Conservation (phyloP, 2,329 filamentous ascomycete genomes). For the Claviceps pusilla region DNA sequence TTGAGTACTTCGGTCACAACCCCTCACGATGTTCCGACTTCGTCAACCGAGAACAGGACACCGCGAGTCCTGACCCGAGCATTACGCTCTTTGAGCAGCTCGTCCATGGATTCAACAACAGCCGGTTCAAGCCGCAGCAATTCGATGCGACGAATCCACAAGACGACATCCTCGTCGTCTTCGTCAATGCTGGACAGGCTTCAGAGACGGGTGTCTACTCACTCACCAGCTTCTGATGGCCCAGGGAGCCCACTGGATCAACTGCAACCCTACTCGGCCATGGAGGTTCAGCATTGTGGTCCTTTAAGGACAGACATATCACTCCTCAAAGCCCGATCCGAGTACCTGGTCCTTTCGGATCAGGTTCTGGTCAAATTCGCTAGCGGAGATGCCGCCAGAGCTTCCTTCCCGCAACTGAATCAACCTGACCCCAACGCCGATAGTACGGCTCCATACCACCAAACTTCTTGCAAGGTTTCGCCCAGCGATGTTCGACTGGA, state of each 20-base stretch:
- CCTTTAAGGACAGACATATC: constrained; percentile 35
- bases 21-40: constrained; percentile 9
- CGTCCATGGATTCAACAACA: constrained; percentile 26
- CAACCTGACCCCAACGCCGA: constrained; percentile 11
- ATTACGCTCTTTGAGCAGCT: constrained; percentile 25
- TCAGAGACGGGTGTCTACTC: constrained; percentile 25
- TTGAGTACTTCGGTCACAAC: constrained; percentile 10
- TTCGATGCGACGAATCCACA: constrained; percentile 21
- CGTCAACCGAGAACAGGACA: constrained; percentile 17
- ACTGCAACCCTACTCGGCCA: constrained; percentile 18
- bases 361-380: constrained; percentile 36
- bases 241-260: constrained; percentile 16
- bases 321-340: constrained; percentile 32
- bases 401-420: constrained; percentile 31
- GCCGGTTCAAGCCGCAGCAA: constrained; percentile 16
- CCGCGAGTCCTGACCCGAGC: constrained; percentile 22
- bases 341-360: constrained; percentile 38
- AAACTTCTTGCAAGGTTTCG: constrained; percentile 14
- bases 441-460: constrained; percentile 12
- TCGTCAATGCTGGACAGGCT: constrained; percentile 27
- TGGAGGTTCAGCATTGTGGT: constrained; percentile 30
- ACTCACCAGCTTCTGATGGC: constrained; percentile 19
- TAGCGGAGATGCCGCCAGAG: constrained; percentile 29
- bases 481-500: constrained; percentile 26
- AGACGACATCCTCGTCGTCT: constrained; percentile 23